Base-by-base conservation (phyloP, 177 flowering plant species). In the Tripterygium wilfordii region DNA sequence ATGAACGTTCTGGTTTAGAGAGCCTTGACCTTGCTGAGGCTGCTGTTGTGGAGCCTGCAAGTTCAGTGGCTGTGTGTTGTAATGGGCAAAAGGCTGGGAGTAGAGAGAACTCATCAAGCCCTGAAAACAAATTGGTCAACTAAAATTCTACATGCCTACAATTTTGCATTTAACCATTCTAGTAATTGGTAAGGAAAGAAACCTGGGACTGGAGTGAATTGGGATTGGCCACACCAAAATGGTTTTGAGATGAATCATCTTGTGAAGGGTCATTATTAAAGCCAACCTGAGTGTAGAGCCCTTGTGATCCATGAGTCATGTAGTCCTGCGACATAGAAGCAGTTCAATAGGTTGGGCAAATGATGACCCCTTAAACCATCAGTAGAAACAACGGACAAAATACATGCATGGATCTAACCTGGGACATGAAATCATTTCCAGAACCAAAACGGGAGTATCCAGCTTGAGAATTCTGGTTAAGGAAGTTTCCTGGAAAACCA, bases 341-440 rank as follows among this genome's bases (percentile, higher is more conserved):
- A n/a, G 35, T 32, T 19, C 10, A 30, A 25, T 15, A 25, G 38
- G 21, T 24, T 33, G 16, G 6, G 25, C 16, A 6, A 40, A 30
- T 30, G 26, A 20, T 22, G n/a, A n/a, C n/a, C n/a, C n/a, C n/a
- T n/a, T n/a, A n/a, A n/a, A n/a, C n/a, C n/a, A n/a, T n/a, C n/a
- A n/a, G n/a, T n/a, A n/a, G n/a, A n/a, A n/a, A n/a, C n/a, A n/a
- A n/a, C n/a, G n/a, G n/a, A n/a, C n/a, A n/a, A n/a, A n/a, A n/a
- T n/a, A n/a, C n/a, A n/a, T n/a, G n/a, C n/a, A n/a, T n/a, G n/a
- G n/a, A n/a, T n/a, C n/a, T n/a, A 51, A 94, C 99, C 99, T 94
- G 99, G 65, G 99, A 79, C 75, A 94, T 90, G 57, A 85, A 87
- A 57, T 94, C 99, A 73, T 77, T 87, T 42, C 96, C 97, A 35